A percentile compares a stretch with the other conserved stretches of the same genome.
Evolutionary conservation across 2,329 filamentous ascomycete species (phyloP).

Genomic region (Trichoderma sp.): DNA sequence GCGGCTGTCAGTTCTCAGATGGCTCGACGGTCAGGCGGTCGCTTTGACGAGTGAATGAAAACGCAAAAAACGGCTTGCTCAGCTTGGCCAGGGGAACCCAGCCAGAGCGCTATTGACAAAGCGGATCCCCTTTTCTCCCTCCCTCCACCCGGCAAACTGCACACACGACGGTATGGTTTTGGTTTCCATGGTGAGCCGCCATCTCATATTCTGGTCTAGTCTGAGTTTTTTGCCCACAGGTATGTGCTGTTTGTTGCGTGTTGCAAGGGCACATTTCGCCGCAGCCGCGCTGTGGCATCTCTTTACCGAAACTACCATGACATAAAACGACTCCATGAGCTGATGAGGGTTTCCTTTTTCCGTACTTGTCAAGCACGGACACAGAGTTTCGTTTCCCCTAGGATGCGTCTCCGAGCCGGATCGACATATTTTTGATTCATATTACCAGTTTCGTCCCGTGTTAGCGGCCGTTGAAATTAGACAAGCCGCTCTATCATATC

Average conservation of each 20-base stretch:
- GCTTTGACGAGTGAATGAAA: neutral
- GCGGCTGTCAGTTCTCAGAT: slow-evolving; percentile 12
- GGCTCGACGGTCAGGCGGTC: slow-evolving; percentile 13
- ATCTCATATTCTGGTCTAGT: neutral
- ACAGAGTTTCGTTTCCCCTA: neutral
- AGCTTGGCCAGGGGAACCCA: slow-evolving; percentile 16
- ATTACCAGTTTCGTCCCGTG: neutral
- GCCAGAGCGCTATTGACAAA: slow-evolving; percentile 17
- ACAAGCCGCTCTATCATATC: neutral
- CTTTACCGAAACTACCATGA: neutral
- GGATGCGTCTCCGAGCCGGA: neutral
- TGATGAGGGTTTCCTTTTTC: neutral
- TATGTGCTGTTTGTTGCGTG: neutral
- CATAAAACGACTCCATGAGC: neutral
- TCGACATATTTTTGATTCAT: neutral
- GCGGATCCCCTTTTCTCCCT: slow-evolving; percentile 1
- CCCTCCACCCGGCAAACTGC: neutral
- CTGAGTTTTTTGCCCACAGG: neutral
- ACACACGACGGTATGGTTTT: neutral
- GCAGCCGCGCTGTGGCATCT: neutral
- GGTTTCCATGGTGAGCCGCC: neutral
- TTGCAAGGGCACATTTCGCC: neutral
- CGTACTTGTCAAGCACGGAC: neutral
- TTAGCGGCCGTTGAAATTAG: neutral
- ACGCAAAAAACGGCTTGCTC: slow-evolving; percentile 2